A percentile compares a stretch with the other conserved stretches of the same genome.
Evolutionary conservation across 306 rosid genomes (phyloP).

Genomic region (Lagenaria siceraria): DNA sequence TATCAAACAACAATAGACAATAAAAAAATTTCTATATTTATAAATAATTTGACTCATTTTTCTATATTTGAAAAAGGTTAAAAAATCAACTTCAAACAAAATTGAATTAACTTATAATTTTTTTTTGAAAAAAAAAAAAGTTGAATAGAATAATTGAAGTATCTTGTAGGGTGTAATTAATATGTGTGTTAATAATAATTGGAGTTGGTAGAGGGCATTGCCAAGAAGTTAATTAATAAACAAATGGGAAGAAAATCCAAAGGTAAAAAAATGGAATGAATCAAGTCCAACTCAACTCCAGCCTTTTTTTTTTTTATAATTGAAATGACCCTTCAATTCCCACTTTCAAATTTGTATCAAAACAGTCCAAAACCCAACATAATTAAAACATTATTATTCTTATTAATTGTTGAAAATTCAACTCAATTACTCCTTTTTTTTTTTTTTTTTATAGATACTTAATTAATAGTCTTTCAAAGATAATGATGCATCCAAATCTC

Average conservation of each 20-base stretch:
- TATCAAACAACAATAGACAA: no score
- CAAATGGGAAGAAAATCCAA: not conserved
- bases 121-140: no score
- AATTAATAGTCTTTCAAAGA: not conserved
- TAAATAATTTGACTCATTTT: no score
- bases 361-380: not conserved
- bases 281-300: conserved; percentile 1
- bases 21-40: no score
- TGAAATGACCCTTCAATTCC: not conserved
- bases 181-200: not conserved
- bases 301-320: no score
- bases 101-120: no score
- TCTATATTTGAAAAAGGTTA: no score
- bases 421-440: not conserved
- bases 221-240: not conserved
- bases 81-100: no score
- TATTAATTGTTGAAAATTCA: not conserved
- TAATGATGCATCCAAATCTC: not conserved
- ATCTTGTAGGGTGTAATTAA: not conserved
- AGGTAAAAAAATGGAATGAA: not conserved
- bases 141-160: not conserved
- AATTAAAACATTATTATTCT: not conserved
- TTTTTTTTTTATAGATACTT: not conserved
- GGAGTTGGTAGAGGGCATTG: not conserved
- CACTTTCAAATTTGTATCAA: not conserved